phyloP scores from a whole-genome alignment of 495 filamentous ascomycete species.

The Podospora fimiseda region DNA sequence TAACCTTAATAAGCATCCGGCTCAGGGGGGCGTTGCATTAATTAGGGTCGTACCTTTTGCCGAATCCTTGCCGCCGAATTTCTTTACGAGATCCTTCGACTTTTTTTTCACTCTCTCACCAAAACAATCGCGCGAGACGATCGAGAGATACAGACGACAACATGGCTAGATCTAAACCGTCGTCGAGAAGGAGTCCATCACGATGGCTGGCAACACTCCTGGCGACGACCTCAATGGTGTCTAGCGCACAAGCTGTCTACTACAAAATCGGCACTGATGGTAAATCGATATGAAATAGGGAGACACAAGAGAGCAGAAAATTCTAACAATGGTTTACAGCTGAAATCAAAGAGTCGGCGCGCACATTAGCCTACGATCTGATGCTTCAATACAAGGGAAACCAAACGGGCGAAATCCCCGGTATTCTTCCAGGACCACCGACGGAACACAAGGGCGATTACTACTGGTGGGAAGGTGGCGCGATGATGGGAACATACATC shows the following conservation, averaged over 20 bases:
- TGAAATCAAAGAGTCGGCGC: slow-evolving; percentile 56
- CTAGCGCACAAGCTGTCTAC: slow-evolving; percentile 15
- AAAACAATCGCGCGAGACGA: too few species aligned
- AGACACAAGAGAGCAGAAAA: neutral
- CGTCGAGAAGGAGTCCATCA: slow-evolving; percentile 3
- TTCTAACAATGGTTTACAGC: slow-evolving; percentile 30
- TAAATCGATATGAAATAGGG: slow-evolving; percentile 1
- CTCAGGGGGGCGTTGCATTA: too few species aligned
- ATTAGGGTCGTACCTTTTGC: too few species aligned
- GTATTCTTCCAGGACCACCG: slow-evolving; percentile 54
- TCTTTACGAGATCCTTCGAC: too few species aligned
- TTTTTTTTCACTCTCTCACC: too few species aligned
- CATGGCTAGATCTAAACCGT: slow-evolving; percentile 5
- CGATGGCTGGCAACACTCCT: slow-evolving; percentile 20
- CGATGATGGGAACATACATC: slow-evolving; percentile 52
- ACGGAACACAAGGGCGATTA: slow-evolving; percentile 39
- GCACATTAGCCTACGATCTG: slow-evolving; percentile 56
- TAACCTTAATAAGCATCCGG: neutral
- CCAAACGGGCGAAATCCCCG: slow-evolving; percentile 54
- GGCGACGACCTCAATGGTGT: slow-evolving; percentile 12
- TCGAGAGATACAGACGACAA: neutral
- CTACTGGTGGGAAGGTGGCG: slow-evolving; percentile 55
- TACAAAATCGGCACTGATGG: slow-evolving; percentile 24
- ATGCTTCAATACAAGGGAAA: slow-evolving; percentile 62
- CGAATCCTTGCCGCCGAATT: too few species aligned